Conservation (phyloP, 495 filamentous ascomycete species). For the Wilcoxina mikolae region DNA sequence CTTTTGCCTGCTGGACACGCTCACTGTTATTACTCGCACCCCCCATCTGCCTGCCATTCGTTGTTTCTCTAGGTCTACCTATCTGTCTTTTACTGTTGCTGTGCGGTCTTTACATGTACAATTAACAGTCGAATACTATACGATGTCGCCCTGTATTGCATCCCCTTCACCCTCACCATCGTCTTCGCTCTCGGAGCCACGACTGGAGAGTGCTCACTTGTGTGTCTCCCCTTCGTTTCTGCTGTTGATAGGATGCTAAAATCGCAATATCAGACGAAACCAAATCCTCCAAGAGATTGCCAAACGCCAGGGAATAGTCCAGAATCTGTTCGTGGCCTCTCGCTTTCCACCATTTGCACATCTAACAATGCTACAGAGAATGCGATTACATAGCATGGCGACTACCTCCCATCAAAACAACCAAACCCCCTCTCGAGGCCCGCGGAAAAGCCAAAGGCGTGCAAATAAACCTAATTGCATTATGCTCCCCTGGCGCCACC, state of each 20-base stretch:
- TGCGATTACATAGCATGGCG: constrained; percentile 21
- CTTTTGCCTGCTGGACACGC: background rate
- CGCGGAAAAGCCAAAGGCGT: constrained; percentile 7
- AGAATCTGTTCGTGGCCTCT: background rate
- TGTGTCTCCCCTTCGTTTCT: background rate
- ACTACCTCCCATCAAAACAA: background rate
- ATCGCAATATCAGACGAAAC: background rate
- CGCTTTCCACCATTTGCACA: background rate
- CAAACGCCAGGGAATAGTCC: background rate
- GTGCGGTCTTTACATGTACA: background rate
- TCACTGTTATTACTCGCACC: background rate
- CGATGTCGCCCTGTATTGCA: background rate
- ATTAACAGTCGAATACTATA: background rate
- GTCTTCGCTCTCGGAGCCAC: background rate
- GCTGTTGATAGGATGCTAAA: background rate
- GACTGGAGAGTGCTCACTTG: constrained; percentile 1
- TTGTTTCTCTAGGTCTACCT: background rate
- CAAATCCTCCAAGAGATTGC: constrained; percentile 7
- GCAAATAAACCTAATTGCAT: constrained; percentile 7
- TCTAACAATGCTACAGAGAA: constrained; percentile 12
- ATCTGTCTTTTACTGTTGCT: background rate
- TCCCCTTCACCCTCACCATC: background rate
- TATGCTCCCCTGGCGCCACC: constrained; percentile 14
- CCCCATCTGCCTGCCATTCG: background rate
- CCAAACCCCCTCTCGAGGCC: constrained; percentile 4